Evolutionary conservation across 768 basidiomycete species (phyloP), one percentile per base, ranked within the genome.

Genomic region (Lactarius sanguifluus): DNA sequence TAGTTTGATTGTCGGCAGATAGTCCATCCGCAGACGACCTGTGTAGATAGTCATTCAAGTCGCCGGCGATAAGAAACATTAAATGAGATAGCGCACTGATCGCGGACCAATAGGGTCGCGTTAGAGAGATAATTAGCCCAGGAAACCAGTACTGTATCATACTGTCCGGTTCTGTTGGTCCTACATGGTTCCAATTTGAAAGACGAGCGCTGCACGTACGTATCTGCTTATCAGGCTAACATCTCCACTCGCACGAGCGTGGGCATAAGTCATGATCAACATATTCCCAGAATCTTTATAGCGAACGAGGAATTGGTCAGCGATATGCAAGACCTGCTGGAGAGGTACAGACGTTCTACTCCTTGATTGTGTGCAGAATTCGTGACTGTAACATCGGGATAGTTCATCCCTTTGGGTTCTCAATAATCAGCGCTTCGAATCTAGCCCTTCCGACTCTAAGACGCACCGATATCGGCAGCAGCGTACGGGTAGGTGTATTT

Each of bases 1-100:
- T 89, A 15, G 87, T 89, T 71, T 87, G 85, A 70, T 89, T 88
- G 9, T 80, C 79, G 30, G 30, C 61, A 4, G 52, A 20, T 15
- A 52, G 30, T 30, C 30, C 30, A 30, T 30, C 30, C 30, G 4
- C 30, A 30, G 30, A 30, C 0, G 3, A 2, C 40, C 73, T 71
- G 54, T 62, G 28, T n/a, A 20, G 25, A 10, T 30, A 3, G 23
- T 40, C 52, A 10, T 47, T 50, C 62, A 61, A 23, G 23, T 66
- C 25, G 16, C 64, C 25, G 58, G 41, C 2, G 7, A 10, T 16
- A 20, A 16, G 13, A 25, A 5, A 5, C 28, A 82, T 80, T 81
- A 25, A 81, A 78, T 70, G 83, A 85, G 28, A 8, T 6, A 32
- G 8, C 32, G 32, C 32, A 32, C 32, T 32, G 32, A 8, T 32